Base-by-base conservation (phyloP, 2,329 filamentous ascomycete species). In the Lojkania enalia region DNA sequence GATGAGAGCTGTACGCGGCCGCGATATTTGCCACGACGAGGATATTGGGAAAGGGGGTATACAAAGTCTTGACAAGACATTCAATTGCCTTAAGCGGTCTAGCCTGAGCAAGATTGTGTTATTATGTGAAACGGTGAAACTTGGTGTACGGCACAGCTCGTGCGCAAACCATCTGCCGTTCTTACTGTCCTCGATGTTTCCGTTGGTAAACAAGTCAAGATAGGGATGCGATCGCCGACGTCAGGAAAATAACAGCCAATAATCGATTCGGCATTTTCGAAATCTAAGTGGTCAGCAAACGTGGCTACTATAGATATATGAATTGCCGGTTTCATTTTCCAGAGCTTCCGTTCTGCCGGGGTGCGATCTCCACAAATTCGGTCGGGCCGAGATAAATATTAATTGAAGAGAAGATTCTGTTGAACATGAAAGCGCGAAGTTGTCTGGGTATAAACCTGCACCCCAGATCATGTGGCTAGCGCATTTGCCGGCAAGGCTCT, bases 21-120 rank as follows among this genome's bases (percentile, higher is more conserved):
- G 48, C 45, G 46, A 52, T 42, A 19, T 46, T 52, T 49, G 49
- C 46, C 49, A 52, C 46, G 35, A 31, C 23, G 42, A 35, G 39
- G 37, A 44, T 43, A 43, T 44, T 42, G 12, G n/a, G 33, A 42
- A 18, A 3, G 3, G 23, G 39, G 29, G 16, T 4, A 41, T 6
- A 31, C 38, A 40, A 40, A 43, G 18, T 25, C 23, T 44, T 42
- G 13, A 46, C 6, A 37, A 30, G 27, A 36, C 35, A 20, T 48
- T 43, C 13, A 21, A 11, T 42, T 42, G 6, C 36, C 11, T 11
- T 20, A 12, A 33, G 7, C 23, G 23, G 30, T 9, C 11, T 9
- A 33, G 14, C 16, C 6, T 16, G 9, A 12, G 6, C 7, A 12
- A 15, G 7, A 7, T 16, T 33, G 7, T 33, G 30, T 16, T 6